Percentiles rank a stretch among this genome's conserved stretches.
Evolutionary conservation across 1,139 yeast species (phyloP).

Genomic region (Blastobotrys apis): DNA sequence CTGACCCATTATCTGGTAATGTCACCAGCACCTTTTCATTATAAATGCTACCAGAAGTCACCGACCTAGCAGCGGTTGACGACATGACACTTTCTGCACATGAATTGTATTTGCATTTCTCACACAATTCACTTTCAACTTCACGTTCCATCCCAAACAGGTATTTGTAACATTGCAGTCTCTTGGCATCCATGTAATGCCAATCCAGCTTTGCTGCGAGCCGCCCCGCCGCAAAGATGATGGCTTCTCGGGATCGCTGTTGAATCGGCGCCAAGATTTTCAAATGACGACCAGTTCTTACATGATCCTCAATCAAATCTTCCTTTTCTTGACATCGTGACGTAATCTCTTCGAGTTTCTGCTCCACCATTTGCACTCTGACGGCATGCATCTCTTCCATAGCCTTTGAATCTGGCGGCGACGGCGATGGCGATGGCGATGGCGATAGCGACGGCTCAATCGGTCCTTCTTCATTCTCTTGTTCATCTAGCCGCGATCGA

Average conservation of each 20-base stretch:
- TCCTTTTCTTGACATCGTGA: conserved; percentile 34
- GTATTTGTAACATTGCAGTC: conserved; percentile 41
- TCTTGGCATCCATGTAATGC: conserved; percentile 49
- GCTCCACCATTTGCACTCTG: conserved; percentile 20
- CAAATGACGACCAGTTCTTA: conserved; percentile 40
- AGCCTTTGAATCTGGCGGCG: conserved; percentile 2
- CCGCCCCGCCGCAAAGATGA: conserved; percentile 44
- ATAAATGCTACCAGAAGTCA: background rate
- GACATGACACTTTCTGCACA: background rate
- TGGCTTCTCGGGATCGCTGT: conserved; percentile 46
- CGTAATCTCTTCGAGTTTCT: conserved; percentile 35
- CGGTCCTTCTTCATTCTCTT: background rate
- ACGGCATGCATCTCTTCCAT: conserved; percentile 10
- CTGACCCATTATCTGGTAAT: background rate
- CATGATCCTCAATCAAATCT: conserved; percentile 37
- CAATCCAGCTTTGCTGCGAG: conserved; percentile 50
- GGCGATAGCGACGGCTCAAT: no score
- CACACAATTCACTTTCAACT: conserved; percentile 26
- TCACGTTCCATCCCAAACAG: conserved; percentile 38
- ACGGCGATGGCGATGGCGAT: background rate
- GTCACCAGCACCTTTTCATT: conserved; percentile 1
- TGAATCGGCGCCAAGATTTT: conserved; percentile 50
- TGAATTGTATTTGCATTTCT: conserved; percentile 4
- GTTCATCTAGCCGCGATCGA: background rate
- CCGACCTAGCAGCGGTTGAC: background rate